Percentiles rank a stretch among this genome's conserved stretches.
Evolutionary conservation across 1,139 yeast genomes (phyloP).

Genomic region (Hyphopichia fennica): DNA sequence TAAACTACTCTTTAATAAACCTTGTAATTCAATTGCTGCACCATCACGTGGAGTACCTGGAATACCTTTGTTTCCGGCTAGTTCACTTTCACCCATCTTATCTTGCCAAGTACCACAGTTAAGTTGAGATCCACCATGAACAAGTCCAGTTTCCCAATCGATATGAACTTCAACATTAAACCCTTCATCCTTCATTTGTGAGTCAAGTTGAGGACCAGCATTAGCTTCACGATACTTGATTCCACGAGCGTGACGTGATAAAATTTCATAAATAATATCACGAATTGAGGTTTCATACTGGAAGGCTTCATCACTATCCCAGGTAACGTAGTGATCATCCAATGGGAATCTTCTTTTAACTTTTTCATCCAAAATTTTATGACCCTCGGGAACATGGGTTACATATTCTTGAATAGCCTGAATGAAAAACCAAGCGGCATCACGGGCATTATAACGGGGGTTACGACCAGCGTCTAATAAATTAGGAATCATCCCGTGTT

Average conservation of each 20-base stretch:
- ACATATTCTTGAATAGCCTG: constrained; percentile 87
- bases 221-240: constrained; percentile 90
- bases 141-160: constrained; percentile 87
- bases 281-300: constrained; percentile 65
- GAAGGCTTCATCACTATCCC: constrained; percentile 74
- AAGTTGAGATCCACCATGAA: constrained; percentile 87
- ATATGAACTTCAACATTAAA: constrained; percentile 79
- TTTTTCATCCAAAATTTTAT: constrained; percentile 61
- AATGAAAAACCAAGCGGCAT: constrained; percentile 93
- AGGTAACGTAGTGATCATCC: constrained; percentile 76
- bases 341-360: constrained; percentile 86
- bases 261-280: constrained; percentile 79
- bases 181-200: constrained; percentile 91
- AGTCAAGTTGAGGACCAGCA: constrained; percentile 85
- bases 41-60: constrained; percentile 99
- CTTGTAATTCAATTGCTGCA: constrained; percentile 91
- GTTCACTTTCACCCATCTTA: constrained; percentile 93
- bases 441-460: constrained; percentile 94
- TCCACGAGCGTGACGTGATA: constrained; percentile 84
- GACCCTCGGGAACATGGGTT: constrained; percentile 66
- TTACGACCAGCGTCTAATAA: constrained; percentile 88
- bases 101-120: constrained; percentile 99
- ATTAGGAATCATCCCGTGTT: constrained; percentile 94
- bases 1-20: constrained; percentile 78
- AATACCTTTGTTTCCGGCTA: constrained; percentile 79